Percentiles rank a stretch among this genome's conserved stretches.
phyloP scores from a whole-genome alignment of 1,284 basidiomycete species.

The Cutaneotrichosporon sp. region DNA sequence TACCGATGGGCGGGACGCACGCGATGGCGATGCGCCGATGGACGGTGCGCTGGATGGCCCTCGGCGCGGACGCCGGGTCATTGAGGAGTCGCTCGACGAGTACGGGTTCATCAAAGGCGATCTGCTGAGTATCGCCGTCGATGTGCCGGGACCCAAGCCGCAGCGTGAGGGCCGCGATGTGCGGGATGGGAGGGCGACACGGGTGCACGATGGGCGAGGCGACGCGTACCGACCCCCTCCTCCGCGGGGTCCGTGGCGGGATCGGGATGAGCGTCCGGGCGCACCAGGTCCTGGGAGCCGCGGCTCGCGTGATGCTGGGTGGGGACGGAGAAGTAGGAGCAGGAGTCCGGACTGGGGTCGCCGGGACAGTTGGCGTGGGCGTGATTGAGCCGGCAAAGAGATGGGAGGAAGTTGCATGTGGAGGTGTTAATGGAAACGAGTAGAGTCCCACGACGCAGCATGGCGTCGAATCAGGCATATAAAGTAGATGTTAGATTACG shows the following conservation, averaged over 20 bases:
- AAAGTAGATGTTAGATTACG: too few relatives aligned
- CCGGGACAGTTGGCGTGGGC: slow-evolving; percentile 9
- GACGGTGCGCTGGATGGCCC: slow-evolving; percentile 25
- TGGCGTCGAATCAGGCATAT: too few relatives aligned
- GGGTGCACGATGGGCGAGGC: too few relatives aligned
- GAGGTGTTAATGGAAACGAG: too few relatives aligned
- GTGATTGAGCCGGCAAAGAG: not conserved
- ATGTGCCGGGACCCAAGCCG: slow-evolving; percentile 30
- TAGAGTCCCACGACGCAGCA: too few relatives aligned
- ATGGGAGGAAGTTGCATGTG: not conserved
- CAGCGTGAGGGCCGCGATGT: not conserved
- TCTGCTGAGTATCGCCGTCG: slow-evolving; percentile 32
- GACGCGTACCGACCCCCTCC: not conserved
- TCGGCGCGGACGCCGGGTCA: slow-evolving; percentile 11
- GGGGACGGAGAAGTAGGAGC: slow-evolving; percentile 10
- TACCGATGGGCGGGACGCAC: not conserved
- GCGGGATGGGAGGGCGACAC: not conserved
- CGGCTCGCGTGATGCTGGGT: slow-evolving; percentile 2
- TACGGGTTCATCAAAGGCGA: slow-evolving; percentile 44
- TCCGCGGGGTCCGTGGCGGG: not conserved
- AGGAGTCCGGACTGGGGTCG: slow-evolving; percentile 16
- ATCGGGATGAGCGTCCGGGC: not conserved
- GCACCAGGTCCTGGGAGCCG: too few relatives aligned
- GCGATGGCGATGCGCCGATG: slow-evolving; percentile 6
- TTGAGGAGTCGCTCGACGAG: slow-evolving; percentile 39